Conservation (phyloP, 1,284 basidiomycete genomes). For the Porodaedalea pini region DNA sequence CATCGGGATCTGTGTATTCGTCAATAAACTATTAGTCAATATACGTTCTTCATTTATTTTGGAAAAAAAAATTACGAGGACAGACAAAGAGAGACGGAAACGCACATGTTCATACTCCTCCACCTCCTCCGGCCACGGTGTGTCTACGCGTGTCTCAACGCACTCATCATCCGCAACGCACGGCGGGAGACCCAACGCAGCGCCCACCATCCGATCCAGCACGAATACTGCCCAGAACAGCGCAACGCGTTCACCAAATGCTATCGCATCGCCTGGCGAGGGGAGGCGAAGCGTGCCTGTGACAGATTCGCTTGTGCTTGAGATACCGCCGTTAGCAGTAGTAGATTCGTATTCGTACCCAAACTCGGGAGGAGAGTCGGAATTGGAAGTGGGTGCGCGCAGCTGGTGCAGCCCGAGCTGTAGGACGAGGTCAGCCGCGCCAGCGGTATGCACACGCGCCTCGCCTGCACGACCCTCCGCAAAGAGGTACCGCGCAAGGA, state of each 20-base stretch:
- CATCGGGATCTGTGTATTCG: conserved; percentile 48
- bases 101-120: conserved; percentile 35
- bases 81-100: conserved; percentile 21
- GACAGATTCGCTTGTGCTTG: background rate
- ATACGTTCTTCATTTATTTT: background rate
- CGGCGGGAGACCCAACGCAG: conserved; percentile 37
- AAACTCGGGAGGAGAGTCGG: conserved; percentile 42
- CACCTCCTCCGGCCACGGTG: conserved; percentile 40
- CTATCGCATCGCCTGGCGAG: conserved; percentile 49
- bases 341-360: conserved; percentile 29
- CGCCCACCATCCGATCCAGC: conserved; percentile 41
- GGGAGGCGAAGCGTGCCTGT: conserved; percentile 34
- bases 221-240: conserved; percentile 44
- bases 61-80: conserved; percentile 3
- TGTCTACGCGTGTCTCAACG: conserved; percentile 35
- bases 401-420: conserved; percentile 63
- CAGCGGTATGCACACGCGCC: conserved; percentile 67
- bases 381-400: conserved; percentile 34
- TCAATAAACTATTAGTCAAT: background rate
- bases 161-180: conserved; percentile 39
- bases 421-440: conserved; percentile 61
- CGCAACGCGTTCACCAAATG: conserved; percentile 40
- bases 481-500: conserved; percentile 69
- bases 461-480: conserved; percentile 69
- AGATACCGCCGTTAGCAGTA: too few relatives aligned